Percentiles rank a stretch among this genome's conserved stretches.
phyloP scores from a whole-genome alignment of 768 basidiomycete species.

The Kwoniella sp. region DNA sequence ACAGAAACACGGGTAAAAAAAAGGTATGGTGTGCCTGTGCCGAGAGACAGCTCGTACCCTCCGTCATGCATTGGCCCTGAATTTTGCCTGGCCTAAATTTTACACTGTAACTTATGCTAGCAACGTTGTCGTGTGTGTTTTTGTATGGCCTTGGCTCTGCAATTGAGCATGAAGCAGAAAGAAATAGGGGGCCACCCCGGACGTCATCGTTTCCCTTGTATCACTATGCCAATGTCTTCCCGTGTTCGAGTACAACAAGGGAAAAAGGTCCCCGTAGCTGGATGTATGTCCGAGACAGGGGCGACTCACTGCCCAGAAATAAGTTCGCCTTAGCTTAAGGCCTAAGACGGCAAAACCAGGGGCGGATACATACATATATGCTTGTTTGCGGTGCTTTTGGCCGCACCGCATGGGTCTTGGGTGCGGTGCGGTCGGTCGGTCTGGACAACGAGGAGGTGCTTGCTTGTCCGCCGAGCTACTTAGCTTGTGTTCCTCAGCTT shows the following conservation, averaged over 20 bases:
- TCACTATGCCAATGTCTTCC: neutral
- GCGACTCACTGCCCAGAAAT: neutral
- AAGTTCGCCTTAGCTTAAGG: neutral
- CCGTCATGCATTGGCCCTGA: neutral
- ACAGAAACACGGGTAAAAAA: neutral
- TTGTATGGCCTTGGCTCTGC: neutral
- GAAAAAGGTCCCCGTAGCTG: neutral
- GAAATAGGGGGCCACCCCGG: neutral
- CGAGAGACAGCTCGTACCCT: constrained; percentile 1
- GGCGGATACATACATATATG: too few relatives aligned
- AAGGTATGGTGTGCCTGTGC: neutral
- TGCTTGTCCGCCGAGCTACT: neutral
- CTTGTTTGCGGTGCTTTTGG: too few relatives aligned
- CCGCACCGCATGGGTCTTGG: too few relatives aligned
- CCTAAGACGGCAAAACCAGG: too few relatives aligned
- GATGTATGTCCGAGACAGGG: neutral
- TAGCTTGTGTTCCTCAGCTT: neutral
- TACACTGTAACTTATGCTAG: neutral
- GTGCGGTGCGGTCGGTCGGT: too few relatives aligned
- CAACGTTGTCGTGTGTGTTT: neutral
- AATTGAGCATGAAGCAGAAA: too few relatives aligned
- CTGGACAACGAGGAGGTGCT: neutral
- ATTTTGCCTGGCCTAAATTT: neutral
- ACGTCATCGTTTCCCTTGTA: neutral
- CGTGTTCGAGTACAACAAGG: neutral